These are phyloP conservation scores for Staphylotrichum tortipilum DNA, from an alignment of 495 filamentous ascomycete genomes.

Conservation along the genomic window DNA sequence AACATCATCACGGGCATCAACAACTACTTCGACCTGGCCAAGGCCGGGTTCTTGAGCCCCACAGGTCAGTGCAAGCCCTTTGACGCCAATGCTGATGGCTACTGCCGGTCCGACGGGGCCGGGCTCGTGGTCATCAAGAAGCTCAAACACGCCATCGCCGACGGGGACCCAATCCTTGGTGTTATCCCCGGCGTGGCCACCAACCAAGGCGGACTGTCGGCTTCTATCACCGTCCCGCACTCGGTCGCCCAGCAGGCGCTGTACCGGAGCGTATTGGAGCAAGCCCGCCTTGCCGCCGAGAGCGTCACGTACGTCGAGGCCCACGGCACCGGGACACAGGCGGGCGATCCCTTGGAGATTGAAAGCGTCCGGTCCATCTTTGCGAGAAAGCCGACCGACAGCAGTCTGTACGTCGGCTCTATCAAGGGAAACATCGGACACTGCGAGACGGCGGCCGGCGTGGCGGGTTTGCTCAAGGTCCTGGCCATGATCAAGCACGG, in stretches of 20 bases:
- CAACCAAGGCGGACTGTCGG: slow-evolving; percentile 30
- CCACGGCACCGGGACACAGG: slow-evolving; percentile 25
- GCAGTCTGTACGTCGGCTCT: slow-evolving; percentile 41
- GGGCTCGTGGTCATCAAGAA: slow-evolving; percentile 46
- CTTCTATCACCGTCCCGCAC: neutral
- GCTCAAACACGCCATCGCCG: slow-evolving; percentile 38
- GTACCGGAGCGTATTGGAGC: neutral
- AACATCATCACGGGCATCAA: slow-evolving; percentile 40
- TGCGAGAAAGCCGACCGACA: slow-evolving; percentile 10
- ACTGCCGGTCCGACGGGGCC: slow-evolving; percentile 53
- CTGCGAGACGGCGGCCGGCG: slow-evolving; percentile 42
- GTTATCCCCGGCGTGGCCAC: slow-evolving; percentile 45
- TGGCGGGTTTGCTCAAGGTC: slow-evolving; percentile 45
- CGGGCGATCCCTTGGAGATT: slow-evolving; percentile 30
- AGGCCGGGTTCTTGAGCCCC: slow-evolving; percentile 29
- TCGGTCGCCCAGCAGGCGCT: neutral
- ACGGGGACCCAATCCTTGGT: slow-evolving; percentile 46
- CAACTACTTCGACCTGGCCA: slow-evolving; percentile 41
- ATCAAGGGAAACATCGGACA: slow-evolving; percentile 53
- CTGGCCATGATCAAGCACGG: slow-evolving; percentile 42
- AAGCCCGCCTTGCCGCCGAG: slow-evolving; percentile 15
- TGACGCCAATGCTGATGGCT: slow-evolving; percentile 52
- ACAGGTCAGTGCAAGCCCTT: slow-evolving; percentile 48
- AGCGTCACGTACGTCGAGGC: slow-evolving; percentile 31
- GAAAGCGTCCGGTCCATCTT: slow-evolving; percentile 27